Conservation (phyloP, 768 basidiomycete genomes). For the Hericium alpestre region DNA sequence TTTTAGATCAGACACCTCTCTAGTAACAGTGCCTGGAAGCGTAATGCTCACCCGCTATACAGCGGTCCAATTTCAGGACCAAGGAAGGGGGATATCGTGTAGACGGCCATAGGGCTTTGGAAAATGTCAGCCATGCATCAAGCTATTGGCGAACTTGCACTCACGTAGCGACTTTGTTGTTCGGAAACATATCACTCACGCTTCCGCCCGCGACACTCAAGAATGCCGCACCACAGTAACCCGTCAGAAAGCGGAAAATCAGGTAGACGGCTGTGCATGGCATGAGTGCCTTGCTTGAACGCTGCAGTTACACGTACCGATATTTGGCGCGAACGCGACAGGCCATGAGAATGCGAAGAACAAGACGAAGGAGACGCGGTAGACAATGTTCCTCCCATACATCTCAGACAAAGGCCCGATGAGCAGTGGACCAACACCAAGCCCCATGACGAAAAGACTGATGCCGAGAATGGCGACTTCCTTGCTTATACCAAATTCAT, state of each 20-base stretch:
- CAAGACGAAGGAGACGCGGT: conserved; percentile 46
- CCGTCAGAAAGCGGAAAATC: conserved; percentile 48
- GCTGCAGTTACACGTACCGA: conserved; percentile 29
- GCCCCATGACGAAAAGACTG: conserved; percentile 28
- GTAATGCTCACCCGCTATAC: conserved; percentile 41
- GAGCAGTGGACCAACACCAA: conserved; percentile 22
- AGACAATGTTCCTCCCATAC: conserved; percentile 58
- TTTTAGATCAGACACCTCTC: too few species aligned
- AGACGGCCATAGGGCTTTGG: conserved; percentile 42
- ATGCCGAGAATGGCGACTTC: conserved; percentile 33
- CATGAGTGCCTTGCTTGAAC: background rate
- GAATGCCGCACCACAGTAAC: conserved; percentile 48
- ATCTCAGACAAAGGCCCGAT: conserved; percentile 35
- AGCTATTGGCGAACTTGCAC: conserved; percentile 13
- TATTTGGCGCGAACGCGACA: conserved; percentile 62
- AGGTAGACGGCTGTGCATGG: conserved; percentile 44
- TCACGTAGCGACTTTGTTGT: conserved; percentile 49
- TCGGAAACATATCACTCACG: conserved; percentile 46
- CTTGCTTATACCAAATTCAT: conserved; percentile 25
- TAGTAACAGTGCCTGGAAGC: background rate
- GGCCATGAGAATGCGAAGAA: conserved; percentile 62
- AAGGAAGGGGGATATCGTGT: conserved; percentile 43
- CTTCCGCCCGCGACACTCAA: conserved; percentile 53
- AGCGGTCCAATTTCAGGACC: conserved; percentile 50
- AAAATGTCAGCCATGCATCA: background rate